phyloP scores from a whole-genome alignment of 2,329 filamentous ascomycete species.

The Nectriaceae sp. region DNA sequence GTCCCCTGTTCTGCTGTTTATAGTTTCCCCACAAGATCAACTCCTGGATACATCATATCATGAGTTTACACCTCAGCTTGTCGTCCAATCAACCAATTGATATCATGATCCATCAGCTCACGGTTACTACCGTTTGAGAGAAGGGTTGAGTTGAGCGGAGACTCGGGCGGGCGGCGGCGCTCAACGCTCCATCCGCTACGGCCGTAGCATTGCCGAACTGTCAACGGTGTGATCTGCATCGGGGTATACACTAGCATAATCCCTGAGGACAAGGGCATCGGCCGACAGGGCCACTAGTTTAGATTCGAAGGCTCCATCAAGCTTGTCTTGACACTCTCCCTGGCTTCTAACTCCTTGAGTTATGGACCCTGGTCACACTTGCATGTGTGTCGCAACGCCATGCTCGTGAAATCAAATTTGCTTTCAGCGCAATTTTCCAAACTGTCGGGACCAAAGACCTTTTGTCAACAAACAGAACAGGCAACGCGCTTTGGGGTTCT shows the following conservation, averaged over 20 bases:
- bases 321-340: conserved; percentile 26
- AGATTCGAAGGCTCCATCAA: conserved; percentile 24
- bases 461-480: conserved; percentile 25
- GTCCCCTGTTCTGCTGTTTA: conserved; percentile 8
- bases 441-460: conserved; percentile 35
- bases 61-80: not conserved
- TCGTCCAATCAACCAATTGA: not conserved
- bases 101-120: not conserved
- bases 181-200: conserved; percentile 13
- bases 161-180: conserved; percentile 11
- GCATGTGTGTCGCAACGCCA: conserved; percentile 25
- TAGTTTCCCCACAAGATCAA: conserved; percentile 8
- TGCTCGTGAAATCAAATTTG: conserved; percentile 26
- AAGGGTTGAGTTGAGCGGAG: conserved; percentile 6
- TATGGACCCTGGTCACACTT: conserved; percentile 13
- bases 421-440: conserved; percentile 37
- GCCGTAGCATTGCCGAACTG: conserved; percentile 27
- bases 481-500: conserved; percentile 12
- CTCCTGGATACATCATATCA: not conserved
- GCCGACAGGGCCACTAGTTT: conserved; percentile 24
- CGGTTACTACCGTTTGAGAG: not conserved
- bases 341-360: conserved; percentile 5
- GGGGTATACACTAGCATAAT: conserved; percentile 29
- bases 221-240: conserved; percentile 34
- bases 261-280: conserved; percentile 25